Evolutionary conservation across 495 filamentous ascomycete genomes (phyloP), one percentile per base, ranked within the genome.

Genomic region (Jackrogersella minutella): DNA sequence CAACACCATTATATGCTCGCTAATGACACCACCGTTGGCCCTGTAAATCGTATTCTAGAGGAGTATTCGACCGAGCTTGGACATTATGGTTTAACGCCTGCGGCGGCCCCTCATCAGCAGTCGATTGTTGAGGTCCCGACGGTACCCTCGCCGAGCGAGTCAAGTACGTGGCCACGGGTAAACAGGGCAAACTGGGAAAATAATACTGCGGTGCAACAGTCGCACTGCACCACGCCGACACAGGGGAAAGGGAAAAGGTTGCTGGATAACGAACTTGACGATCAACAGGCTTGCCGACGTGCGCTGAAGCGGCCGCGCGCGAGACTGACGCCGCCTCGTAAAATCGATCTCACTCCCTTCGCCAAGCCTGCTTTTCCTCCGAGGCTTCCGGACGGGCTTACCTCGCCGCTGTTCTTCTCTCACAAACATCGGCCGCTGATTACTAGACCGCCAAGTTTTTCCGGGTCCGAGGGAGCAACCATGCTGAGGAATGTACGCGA

Each of bases 401-500:
- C 79, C 0, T 86, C 81, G 4, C 86, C 86, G 3, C 75, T 87
- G 4, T 89, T 88, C 79, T 87, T 87, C 72, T 85, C 85, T 6
- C 77, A 82, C 64, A 77, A 74, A 46, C 64, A 79, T n/a, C 75
- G 74, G 13, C 74, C 70, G 13, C 74, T 81, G 16, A 81, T 85
- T 1, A 64, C 70, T 7, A 77, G 86, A 19, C 86, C 82, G 3
- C 78, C 79, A 36, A 81, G 84, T 34, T 84, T 86, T 71, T 81
- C 84, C 31, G 81, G 79, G 53, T 79, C 81, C 9, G 85, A 86
- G 57, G 79, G 79, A 7, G 80, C 82, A 36, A 84, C 77, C 58
- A 90, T 90, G 81, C 78, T 90, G 69, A 82, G 76, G 70, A 84
- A 78, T 62, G 77, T 81, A 33, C 77, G 78, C 13, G 83, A 84